Evolutionary conservation across 1,284 basidiomycete species (phyloP).

Genomic region (Somion occarium): DNA sequence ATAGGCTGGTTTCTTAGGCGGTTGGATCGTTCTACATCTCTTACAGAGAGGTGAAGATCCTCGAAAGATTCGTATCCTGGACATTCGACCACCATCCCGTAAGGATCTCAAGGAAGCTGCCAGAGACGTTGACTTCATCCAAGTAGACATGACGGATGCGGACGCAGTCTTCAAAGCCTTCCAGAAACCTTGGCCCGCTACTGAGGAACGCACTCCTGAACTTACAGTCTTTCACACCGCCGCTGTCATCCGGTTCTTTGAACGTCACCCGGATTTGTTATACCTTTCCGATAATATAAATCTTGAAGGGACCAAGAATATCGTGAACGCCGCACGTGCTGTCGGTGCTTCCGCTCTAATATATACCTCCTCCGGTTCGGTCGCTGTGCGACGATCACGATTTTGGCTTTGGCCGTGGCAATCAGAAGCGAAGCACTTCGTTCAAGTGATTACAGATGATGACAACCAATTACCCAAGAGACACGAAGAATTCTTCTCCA

Average conservation of each 20-base stretch:
- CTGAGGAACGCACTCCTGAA: conserved; percentile 27
- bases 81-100: conserved; percentile 53
- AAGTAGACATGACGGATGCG: conserved; percentile 52
- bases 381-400: conserved; percentile 46
- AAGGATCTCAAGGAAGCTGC: conserved; percentile 45
- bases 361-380: conserved; percentile 60
- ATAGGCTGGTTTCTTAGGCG: conserved; percentile 68
- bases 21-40: conserved; percentile 69
- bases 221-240: conserved; percentile 71
- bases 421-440: conserved; percentile 44
- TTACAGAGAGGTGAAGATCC: conserved; percentile 67
- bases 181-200: conserved; percentile 47
- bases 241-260: conserved; percentile 72
- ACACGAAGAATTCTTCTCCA: conserved; percentile 62
- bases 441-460: conserved; percentile 57
- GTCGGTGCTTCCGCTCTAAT: conserved; percentile 48
- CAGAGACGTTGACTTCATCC: conserved; percentile 48
- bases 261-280: conserved; percentile 48
- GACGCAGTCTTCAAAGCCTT: conserved; percentile 55
- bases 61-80: conserved; percentile 57
- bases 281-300: conserved; percentile 56
- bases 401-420: conserved; percentile 73
- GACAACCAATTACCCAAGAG: conserved; percentile 39
- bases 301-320: conserved; percentile 57
- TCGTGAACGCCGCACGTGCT: conserved; percentile 42